A percentile compares a stretch with the other conserved stretches of the same genome.
Conservation (phyloP, 495 filamentous ascomycete species). For the Aspergillus nanangensis region DNA sequence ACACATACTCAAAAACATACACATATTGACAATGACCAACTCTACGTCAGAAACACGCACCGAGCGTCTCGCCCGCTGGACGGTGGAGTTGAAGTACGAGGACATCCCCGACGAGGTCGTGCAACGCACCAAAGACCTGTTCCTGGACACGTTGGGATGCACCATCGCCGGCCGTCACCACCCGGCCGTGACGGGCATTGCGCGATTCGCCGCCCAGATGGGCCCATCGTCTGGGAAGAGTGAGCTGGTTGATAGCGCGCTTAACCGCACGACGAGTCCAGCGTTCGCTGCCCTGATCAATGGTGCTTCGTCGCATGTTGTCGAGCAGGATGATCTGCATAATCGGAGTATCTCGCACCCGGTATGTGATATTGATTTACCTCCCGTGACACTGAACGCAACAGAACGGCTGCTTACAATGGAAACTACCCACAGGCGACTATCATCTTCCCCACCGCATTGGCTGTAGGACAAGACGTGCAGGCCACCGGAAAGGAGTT, state of each 20-base stretch:
- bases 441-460: conserved; percentile 29
- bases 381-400: no score
- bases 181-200: conserved; percentile 26
- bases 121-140: conserved; percentile 32
- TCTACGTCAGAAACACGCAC: conserved; percentile 6
- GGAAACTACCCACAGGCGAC: no score
- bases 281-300: conserved; percentile 33
- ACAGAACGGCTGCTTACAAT: no score
- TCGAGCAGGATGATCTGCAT: conserved; percentile 37
- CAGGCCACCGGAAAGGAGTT: conserved; percentile 27
- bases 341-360: conserved; percentile 37
- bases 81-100: conserved; percentile 17
- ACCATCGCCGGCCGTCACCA: conserved; percentile 32
- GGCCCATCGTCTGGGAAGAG: conserved; percentile 26
- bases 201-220: conserved; percentile 23
- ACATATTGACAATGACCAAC: not conserved
- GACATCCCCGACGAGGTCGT: conserved; percentile 27
- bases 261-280: conserved; percentile 17
- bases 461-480: conserved; percentile 31
- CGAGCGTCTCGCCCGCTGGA: conserved; percentile 22
- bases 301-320: conserved; percentile 31
- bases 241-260: conserved; percentile 25
- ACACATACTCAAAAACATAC: no score
- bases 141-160: conserved; percentile 29
- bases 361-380: conserved; percentile 13